phyloP scores from a whole-genome alignment of 169 alveolate genomes.

The Eimeria necatrix region DNA sequence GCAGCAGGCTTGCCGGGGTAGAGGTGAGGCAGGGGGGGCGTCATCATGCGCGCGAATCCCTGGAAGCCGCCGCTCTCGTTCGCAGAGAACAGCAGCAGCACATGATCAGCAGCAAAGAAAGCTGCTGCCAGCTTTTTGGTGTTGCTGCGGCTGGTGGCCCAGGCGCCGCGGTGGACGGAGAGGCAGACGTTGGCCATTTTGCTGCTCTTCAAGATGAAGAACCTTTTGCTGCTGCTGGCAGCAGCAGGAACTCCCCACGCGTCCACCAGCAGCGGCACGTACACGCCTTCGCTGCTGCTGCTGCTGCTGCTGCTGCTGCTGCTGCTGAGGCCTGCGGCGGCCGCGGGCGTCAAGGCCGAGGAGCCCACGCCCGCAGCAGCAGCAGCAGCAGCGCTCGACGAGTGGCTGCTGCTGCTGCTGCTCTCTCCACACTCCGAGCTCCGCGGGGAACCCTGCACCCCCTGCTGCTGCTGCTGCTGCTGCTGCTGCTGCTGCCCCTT shows the following conservation, averaged over 20 bases:
- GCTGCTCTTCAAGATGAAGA: slow-evolving; percentile 88
- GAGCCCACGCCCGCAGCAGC: neutral
- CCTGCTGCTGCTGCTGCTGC: slow-evolving; percentile 22
- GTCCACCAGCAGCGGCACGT: slow-evolving; percentile 65
- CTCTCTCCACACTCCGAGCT: neutral
- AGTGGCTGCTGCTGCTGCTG: slow-evolving; percentile 26
- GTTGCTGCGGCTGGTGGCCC: slow-evolving; percentile 90
- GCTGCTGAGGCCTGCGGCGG: neutral
- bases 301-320: neutral
- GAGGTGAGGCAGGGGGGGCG: slow-evolving; percentile 84
- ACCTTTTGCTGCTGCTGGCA: slow-evolving; percentile 32
- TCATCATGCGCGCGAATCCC: slow-evolving; percentile 90
- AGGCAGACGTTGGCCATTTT: slow-evolving; percentile 86
- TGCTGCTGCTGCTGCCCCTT: slow-evolving; percentile 57
- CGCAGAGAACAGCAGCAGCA: slow-evolving; percentile 88
- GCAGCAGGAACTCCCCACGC: slow-evolving; percentile 32
- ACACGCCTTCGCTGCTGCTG: neutral
- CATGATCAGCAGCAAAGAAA: slow-evolving; percentile 85
- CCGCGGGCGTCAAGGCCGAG: too few species aligned
- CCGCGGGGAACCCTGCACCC: neutral
- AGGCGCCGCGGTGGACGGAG: slow-evolving; percentile 88
- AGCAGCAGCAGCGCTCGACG: neutral
- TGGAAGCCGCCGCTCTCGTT: slow-evolving; percentile 92
- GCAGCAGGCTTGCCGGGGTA: slow-evolving; percentile 71
- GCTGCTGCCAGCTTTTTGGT: slow-evolving; percentile 84